Conservation (phyloP, 2,329 filamentous ascomycete species). For the Stachybotrys elegans region DNA sequence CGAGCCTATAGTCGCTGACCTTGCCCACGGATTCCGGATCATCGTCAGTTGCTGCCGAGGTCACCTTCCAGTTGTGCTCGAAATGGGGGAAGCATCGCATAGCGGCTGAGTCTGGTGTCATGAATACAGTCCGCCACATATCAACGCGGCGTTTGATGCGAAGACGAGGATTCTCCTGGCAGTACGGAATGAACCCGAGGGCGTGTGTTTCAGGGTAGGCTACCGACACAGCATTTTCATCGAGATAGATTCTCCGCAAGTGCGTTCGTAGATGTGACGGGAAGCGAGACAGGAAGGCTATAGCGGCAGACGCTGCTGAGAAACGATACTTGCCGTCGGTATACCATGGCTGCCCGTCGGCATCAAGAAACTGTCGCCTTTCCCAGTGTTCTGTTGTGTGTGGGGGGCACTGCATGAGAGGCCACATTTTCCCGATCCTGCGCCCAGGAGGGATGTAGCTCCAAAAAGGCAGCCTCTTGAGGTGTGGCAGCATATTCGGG, state of each 20-base stretch:
- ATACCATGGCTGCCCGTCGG: neutral
- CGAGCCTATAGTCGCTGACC: neutral
- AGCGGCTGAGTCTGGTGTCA: neutral
- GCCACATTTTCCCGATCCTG: neutral
- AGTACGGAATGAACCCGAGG: conserved; percentile 1
- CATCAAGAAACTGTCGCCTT: neutral
- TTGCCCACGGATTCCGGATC: neutral
- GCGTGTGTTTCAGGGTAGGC: neutral
- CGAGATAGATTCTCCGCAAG: neutral
- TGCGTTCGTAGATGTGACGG: neutral
- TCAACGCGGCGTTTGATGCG: conserved; percentile 8
- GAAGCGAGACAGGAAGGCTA: conserved; percentile 7
- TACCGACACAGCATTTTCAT: conserved; percentile 5
- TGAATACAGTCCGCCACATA: neutral
- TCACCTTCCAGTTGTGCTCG: neutral
- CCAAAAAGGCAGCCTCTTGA: neutral
- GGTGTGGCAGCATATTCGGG: no score
- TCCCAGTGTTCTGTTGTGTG: neutral
- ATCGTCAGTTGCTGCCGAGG: neutral
- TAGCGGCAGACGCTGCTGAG: conserved; percentile 8
- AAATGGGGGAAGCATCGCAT: neutral
- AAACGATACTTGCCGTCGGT: conserved; percentile 2
- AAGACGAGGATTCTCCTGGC: conserved; percentile 8
- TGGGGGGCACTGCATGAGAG: neutral
- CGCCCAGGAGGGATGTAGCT: neutral